Evolutionary conservation across 441 rosid species (phyloP).

Genomic region (Syzygium malaccense): DNA sequence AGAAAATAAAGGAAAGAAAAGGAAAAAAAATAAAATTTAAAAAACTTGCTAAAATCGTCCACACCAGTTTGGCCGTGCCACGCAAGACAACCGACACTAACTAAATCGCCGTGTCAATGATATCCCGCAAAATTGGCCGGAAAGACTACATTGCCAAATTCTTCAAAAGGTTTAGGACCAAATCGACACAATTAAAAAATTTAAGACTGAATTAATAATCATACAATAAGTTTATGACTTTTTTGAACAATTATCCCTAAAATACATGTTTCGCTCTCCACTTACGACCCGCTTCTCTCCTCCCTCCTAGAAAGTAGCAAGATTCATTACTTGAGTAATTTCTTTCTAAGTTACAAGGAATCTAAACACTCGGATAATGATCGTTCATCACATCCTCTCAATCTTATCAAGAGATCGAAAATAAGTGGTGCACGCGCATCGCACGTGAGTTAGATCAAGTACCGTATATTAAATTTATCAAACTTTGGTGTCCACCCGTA

Average conservation of each 20-base stretch:
- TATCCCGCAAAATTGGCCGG: too few relatives aligned
- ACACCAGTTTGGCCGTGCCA: too few relatives aligned
- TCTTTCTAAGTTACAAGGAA: neutral
- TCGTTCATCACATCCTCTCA: neutral
- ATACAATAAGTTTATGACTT: too few relatives aligned
- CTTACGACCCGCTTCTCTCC: neutral
- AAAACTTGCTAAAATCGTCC: too few relatives aligned
- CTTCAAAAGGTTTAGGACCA: rapidly evolving
- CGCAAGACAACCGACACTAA: too few relatives aligned
- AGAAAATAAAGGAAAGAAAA: too few relatives aligned
- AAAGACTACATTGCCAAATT: rapidly evolving
- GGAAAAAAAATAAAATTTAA: too few relatives aligned
- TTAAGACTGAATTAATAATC: rapidly evolving
- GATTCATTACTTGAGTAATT: neutral
- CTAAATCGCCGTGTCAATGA: too few relatives aligned
- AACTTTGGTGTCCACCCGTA: neutral
- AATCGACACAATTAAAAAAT: rapidly evolving
- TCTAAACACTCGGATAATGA: neutral
- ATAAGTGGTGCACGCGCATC: neutral
- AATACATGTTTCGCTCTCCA: neutral
- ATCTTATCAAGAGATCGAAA: neutral
- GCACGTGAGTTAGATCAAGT: neutral
- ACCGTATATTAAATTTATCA: neutral
- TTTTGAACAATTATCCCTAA: too few relatives aligned
- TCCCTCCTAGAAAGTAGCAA: neutral